Evolutionary conservation across 441 rosid genomes (phyloP).

Genomic region (Daphne laureola): DNA sequence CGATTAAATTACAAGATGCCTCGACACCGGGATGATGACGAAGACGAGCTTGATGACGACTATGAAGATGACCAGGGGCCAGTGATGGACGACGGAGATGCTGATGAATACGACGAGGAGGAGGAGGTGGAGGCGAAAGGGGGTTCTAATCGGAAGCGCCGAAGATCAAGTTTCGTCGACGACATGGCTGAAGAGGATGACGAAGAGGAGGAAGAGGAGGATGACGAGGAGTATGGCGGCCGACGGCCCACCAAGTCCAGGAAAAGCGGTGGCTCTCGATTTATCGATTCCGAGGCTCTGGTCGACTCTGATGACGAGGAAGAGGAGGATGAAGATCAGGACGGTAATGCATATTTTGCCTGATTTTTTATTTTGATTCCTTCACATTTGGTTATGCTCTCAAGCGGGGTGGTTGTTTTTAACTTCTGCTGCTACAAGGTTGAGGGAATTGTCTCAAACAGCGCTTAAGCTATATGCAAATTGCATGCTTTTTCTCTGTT

Average conservation of each 20-base stretch:
- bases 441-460: too few relatives aligned
- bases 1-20: constrained; percentile 26
- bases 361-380: neutral
- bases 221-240: constrained; percentile 30
- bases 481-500: too few relatives aligned
- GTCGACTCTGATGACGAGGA: constrained; percentile 83
- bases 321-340: constrained; percentile 80
- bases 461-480: too few relatives aligned
- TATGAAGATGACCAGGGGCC: constrained; percentile 34
- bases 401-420: too few relatives aligned
- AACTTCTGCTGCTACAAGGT: too few relatives aligned
- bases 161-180: constrained; percentile 70
- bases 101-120: constrained; percentile 38
- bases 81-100: constrained; percentile 35
- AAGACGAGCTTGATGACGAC: constrained; percentile 42
- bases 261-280: constrained; percentile 43
- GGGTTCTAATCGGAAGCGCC: constrained; percentile 48
- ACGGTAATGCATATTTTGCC: constrained; percentile 33
- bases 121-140: constrained; percentile 33
- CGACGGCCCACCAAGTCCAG: constrained; percentile 34
- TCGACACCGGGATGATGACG: constrained; percentile 41
- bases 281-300: constrained; percentile 60
- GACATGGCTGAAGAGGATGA: constrained; percentile 88
- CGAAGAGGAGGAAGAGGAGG: constrained; percentile 63
- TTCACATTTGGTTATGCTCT: neutral